Evolutionary conservation across 176 grass and related monocot species (phyloP).

Genomic region (Eragrostis curvula): DNA sequence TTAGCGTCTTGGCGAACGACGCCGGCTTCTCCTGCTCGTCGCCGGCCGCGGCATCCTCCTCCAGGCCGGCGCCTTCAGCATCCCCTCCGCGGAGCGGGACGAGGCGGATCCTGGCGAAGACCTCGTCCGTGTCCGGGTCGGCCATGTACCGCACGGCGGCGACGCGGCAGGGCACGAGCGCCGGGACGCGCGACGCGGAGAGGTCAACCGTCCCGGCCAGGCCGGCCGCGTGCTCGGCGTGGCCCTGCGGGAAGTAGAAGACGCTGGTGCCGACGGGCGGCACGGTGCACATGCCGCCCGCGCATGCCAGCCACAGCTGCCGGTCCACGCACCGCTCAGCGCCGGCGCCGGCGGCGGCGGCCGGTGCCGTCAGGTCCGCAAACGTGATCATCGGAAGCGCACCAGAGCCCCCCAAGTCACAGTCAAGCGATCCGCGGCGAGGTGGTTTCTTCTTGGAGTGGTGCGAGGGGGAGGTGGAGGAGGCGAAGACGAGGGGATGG

Average conservation of each 20-base stretch:
- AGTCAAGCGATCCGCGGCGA: neutral
- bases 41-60: constrained; percentile 36
- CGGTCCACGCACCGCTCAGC: constrained; percentile 69
- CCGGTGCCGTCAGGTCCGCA: constrained; percentile 58
- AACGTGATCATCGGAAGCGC: constrained; percentile 68
- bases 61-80: neutral
- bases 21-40: constrained; percentile 70
- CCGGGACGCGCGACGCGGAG: constrained; percentile 44
- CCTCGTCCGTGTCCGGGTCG: constrained; percentile 86
- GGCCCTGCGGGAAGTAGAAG: constrained; percentile 97
- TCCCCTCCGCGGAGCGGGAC: constrained; percentile 39
- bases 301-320: constrained; percentile 95
- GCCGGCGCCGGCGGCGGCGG: constrained; percentile 53
- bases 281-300: constrained; percentile 90
- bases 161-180: constrained; percentile 70
- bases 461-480: neutral
- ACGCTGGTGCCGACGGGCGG: constrained; percentile 71
- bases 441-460: neutral
- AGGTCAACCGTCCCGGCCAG: constrained; percentile 34
- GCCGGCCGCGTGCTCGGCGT: constrained; percentile 86
- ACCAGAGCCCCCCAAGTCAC: neutral
- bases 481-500: constrained; percentile 18
- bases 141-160: constrained; percentile 73
- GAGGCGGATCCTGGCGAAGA: constrained; percentile 79
- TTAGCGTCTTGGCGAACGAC: constrained; percentile 98